Base-by-base conservation (phyloP, 2,329 filamentous ascomycete species). In the Periconia sp. region DNA sequence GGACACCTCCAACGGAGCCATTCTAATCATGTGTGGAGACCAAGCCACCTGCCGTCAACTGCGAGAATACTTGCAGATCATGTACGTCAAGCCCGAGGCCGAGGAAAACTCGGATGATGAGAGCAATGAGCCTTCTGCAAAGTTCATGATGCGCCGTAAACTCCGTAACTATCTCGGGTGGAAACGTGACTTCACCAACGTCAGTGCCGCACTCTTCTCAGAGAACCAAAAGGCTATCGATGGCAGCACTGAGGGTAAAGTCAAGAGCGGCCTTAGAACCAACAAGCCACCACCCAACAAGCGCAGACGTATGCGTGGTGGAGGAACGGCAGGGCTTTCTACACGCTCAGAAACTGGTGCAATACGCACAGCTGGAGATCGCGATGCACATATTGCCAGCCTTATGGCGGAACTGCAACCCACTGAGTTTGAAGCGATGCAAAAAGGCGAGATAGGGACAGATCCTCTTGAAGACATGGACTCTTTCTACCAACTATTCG, bases 1-100 rank as follows among this genome's bases (percentile, higher is more conserved):
- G 42, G 90, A 94, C 66, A 89, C 91, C 59, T 95, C 91, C 0
- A 95, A 91, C 63, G 88, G 89, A n/a, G 89, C 89, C 2, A 90
- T 96, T 36, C 75, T 99, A 23, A 89, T 99, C 66, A 97, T 99
- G 94, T 97, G 92, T 64, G 86, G 87, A 18, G 92, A 95, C 59
- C 84, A 88, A 43, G 84, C 85, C 42, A 95, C 90, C 7, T 95
- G 89, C 62, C 82, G 87, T 11, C 94, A 99, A 59, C 76, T 99
- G 29, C 84, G 90, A 52, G 92, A 97, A 65, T 97, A 92, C 65
- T 74, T 99, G 15, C 88, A 95, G 66, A 91, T 84, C 5, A 96
- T 96, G 90, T 84, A 95, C 62, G 80, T 92, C 19, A 83, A 81
- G 40, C 78, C 84, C 39, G 65, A 72, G 25, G 61, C 53, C n/a